Conservation (phyloP, 2,329 filamentous ascomycete species). For the Verticillium tricorpus region DNA sequence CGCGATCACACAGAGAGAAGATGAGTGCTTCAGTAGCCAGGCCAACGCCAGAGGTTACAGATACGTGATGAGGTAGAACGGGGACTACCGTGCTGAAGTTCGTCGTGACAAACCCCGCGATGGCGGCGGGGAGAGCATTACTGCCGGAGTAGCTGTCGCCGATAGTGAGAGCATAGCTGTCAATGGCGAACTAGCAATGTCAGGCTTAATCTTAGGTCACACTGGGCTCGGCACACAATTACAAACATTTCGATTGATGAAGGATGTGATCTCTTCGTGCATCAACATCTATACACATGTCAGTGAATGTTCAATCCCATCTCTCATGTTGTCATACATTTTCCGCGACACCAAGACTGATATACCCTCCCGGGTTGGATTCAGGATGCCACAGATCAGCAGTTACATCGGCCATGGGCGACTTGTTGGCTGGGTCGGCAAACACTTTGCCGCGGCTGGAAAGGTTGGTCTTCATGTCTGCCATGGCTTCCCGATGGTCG, state of each 20-base stretch:
- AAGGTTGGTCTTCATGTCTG: background rate
- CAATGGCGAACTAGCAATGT: conserved; percentile 20
- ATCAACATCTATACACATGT: conserved; percentile 11
- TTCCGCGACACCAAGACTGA: conserved; percentile 48
- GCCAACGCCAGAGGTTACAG: background rate
- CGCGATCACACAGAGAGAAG: background rate
- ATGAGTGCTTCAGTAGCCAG: background rate
- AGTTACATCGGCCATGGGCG: conserved; percentile 28
- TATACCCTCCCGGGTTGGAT: conserved; percentile 36
- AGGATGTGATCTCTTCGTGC: conserved; percentile 29
- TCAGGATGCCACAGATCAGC: conserved; percentile 36
- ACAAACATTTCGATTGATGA: background rate
- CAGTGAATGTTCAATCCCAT: background rate
- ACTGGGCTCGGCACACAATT: too few species aligned
- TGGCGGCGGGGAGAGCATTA: background rate
- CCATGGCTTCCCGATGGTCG: background rate
- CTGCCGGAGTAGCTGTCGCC: background rate
- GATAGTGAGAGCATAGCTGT: conserved; percentile 24
- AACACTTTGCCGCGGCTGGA: background rate
- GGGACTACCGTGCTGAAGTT: background rate
- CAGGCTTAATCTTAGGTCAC: background rate
- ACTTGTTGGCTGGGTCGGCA: background rate
- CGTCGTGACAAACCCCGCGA: background rate
- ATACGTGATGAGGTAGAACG: background rate
- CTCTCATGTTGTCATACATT: conserved; percentile 22